Conservation (phyloP, 805 yeast genomes). For the Teunomyces cretensis region DNA sequence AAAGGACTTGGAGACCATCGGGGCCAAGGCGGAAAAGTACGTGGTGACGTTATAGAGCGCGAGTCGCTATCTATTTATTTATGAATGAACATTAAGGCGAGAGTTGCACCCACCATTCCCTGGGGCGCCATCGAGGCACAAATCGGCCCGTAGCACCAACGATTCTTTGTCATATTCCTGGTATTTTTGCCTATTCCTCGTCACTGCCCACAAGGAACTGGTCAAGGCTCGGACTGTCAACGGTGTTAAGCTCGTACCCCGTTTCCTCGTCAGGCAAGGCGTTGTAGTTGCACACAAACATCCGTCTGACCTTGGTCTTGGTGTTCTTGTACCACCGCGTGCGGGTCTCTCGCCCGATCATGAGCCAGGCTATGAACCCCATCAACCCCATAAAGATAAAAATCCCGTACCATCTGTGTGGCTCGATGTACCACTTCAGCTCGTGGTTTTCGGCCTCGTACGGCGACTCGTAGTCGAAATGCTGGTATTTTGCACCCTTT, state of each 20-base stretch:
- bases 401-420: conserved; percentile 43
- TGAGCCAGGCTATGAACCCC: conserved; percentile 25
- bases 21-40: conserved; percentile 46
- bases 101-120: neutral
- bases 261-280: neutral
- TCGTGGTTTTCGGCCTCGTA: conserved; percentile 28
- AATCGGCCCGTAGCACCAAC: no score
- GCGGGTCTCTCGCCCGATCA: conserved; percentile 27
- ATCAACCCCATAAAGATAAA: conserved; percentile 28
- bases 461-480: conserved; percentile 30
- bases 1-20: conserved; percentile 35
- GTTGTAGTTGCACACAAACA: neutral
- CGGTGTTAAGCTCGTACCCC: neutral
- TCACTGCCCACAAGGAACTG: conserved; percentile 15
- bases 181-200: conserved; percentile 11
- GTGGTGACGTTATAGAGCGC: conserved; percentile 9
- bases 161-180: no score
- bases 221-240: neutral
- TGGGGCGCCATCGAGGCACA: no score
- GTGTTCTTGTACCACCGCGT: neutral
- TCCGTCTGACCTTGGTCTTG: neutral
- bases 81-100: neutral
- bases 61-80: neutral
- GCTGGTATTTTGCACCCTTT: conserved; percentile 15
- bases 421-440: conserved; percentile 44